phyloP scores from a whole-genome alignment of 495 filamentous ascomycete species.

The Penicillium dipodomyicola region DNA sequence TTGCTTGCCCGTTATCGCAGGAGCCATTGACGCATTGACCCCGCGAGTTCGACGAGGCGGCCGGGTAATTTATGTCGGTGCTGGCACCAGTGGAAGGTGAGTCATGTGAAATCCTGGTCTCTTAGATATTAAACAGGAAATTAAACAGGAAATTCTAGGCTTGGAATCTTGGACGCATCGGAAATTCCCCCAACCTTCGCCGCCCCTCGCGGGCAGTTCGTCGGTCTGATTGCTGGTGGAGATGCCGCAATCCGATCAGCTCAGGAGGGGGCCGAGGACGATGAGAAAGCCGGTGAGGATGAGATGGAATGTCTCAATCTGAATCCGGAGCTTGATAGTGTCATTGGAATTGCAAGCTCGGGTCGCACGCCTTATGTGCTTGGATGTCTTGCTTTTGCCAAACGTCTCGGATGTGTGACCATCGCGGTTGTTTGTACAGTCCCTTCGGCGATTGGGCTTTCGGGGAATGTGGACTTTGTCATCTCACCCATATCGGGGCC shows the following conservation, averaged over 20 bases:
- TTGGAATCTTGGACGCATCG: conserved; percentile 42
- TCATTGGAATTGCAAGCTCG: conserved; percentile 44
- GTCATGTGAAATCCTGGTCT: background rate
- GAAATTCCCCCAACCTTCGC: conserved; percentile 43
- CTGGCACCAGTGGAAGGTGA: conserved; percentile 43
- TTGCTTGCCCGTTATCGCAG: conserved; percentile 33
- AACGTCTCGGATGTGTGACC: conserved; percentile 33
- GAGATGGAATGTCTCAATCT: conserved; percentile 29
- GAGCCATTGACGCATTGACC: conserved; percentile 32
- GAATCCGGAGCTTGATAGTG: conserved; percentile 30
- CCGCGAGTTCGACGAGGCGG: conserved; percentile 36
- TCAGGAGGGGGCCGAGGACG: conserved; percentile 43
- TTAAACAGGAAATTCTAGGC: conserved; percentile 20
- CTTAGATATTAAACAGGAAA: background rate
- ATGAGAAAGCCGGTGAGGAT: conserved; percentile 21
- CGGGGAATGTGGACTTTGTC: conserved; percentile 31
- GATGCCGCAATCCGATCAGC: conserved; percentile 39
- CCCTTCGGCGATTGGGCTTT: conserved; percentile 30
- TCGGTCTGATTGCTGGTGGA: conserved; percentile 40
- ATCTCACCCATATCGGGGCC: conserved; percentile 36
- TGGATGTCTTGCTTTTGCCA: conserved; percentile 35
- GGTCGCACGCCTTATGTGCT: conserved; percentile 43
- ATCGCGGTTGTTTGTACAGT: conserved; percentile 34
- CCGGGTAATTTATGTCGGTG: conserved; percentile 41
- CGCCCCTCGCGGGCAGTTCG: conserved; percentile 34